Conservation (phyloP, 2,329 filamentous ascomycete species). For the Coniochaeta pulveracea region DNA sequence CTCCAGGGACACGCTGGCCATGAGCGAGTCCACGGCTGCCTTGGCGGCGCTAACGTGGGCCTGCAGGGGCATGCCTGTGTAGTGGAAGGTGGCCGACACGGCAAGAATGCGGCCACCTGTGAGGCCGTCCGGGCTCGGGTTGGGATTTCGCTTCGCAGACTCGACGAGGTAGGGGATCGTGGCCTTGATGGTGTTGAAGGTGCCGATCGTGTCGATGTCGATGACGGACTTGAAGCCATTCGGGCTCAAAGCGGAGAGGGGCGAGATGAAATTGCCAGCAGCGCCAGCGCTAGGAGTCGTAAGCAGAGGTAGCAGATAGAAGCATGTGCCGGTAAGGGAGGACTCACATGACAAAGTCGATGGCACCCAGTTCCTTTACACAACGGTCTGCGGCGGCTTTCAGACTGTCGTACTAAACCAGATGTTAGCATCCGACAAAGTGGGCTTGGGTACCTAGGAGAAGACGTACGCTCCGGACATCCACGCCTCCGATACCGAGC, state of each 20-base stretch:
- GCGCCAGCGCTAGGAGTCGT: slow-evolving; percentile 54
- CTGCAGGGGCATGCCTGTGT: slow-evolving; percentile 75
- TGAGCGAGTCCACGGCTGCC: slow-evolving; percentile 78
- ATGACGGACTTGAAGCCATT: slow-evolving; percentile 95
- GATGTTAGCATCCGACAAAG: slow-evolving; percentile 3
- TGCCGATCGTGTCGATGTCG: slow-evolving; percentile 90
- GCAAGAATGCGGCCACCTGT: slow-evolving; percentile 81
- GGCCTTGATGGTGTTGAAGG: slow-evolving; percentile 90
- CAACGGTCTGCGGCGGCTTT: slow-evolving; percentile 68
- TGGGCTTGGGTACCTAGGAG: slow-evolving; percentile 9
- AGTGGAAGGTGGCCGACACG: slow-evolving; percentile 85
- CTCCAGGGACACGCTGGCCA: slow-evolving; percentile 70
- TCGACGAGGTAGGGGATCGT: slow-evolving; percentile 70
- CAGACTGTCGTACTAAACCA: slow-evolving; percentile 45
- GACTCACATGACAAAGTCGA: slow-evolving; percentile 86
- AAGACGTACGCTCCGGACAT: slow-evolving; percentile 58
- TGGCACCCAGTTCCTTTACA: slow-evolving; percentile 69
- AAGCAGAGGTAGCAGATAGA: no score
- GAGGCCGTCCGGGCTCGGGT: slow-evolving; percentile 45
- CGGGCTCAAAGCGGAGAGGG: slow-evolving; percentile 66
- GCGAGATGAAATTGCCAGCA: slow-evolving; percentile 88
- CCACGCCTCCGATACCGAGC: slow-evolving; percentile 69
- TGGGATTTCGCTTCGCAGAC: slow-evolving; percentile 57
- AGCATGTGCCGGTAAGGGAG: not conserved
- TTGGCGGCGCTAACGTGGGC: slow-evolving; percentile 88